A percentile compares a stretch with the other conserved stretches of the same genome.
These are phyloP conservation scores for Reticulascus tulasneorum DNA, from an alignment of 2,329 filamentous ascomycete genomes.

Conservation along the genomic window DNA sequence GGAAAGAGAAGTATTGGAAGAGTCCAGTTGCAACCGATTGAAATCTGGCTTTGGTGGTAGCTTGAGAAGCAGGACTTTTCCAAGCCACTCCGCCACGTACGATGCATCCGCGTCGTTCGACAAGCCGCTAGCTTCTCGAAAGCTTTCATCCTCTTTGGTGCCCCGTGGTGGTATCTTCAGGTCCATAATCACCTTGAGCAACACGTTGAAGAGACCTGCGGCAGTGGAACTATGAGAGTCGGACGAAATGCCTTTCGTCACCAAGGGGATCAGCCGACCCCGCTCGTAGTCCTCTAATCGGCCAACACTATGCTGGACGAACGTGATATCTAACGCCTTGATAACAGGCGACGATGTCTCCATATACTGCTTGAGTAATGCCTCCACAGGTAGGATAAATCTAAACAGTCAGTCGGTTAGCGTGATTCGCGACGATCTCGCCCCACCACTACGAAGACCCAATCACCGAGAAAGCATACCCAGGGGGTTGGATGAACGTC, in stretches of 20 bases:
- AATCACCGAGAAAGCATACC: not conserved
- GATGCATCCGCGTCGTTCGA: constrained; percentile 63
- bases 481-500: constrained; percentile 6
- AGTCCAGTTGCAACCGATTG: constrained; percentile 5
- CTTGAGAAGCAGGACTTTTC: constrained; percentile 67
- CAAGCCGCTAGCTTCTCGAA: constrained; percentile 65
- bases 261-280: constrained; percentile 65
- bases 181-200: constrained; percentile 71
- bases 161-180: constrained; percentile 71
- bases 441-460: not conserved
- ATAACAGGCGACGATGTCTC: constrained; percentile 66
- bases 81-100: constrained; percentile 72
- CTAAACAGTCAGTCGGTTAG: constrained; percentile 24
- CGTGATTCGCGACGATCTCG: not conserved
- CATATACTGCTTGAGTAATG: constrained; percentile 86
- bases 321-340: constrained; percentile 82
- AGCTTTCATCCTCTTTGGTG: constrained; percentile 68
- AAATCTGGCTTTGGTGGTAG: constrained; percentile 25
- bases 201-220: constrained; percentile 73
- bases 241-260: constrained; percentile 63
- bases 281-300: constrained; percentile 55
- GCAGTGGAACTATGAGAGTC: constrained; percentile 25
- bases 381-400: constrained; percentile 78
- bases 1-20: constrained; percentile 58
- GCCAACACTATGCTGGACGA: constrained; percentile 75